Conservation (phyloP, 176 grass and related monocot genomes). For the maize (Zea mays) region DNA sequence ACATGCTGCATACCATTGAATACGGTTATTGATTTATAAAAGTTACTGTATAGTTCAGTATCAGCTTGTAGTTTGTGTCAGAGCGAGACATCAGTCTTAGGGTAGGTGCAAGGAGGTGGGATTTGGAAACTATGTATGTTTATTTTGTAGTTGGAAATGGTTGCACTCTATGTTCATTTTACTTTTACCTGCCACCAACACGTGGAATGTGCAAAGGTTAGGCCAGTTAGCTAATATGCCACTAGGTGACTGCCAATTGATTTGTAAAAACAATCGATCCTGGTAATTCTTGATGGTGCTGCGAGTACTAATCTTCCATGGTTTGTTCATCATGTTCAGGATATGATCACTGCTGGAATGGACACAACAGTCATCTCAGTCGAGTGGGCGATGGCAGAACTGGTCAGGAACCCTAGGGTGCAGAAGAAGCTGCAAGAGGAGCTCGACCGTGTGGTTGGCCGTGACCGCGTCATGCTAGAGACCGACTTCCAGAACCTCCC, state of each 20-base stretch:
- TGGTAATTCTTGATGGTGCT: background rate
- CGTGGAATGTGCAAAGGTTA: slow-evolving; percentile 12
- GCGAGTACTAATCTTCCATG: slow-evolving; percentile 8
- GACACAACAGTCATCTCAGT: slow-evolving; percentile 71
- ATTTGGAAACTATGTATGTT: slow-evolving; percentile 33
- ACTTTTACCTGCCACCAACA: slow-evolving; percentile 34
- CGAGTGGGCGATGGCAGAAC: slow-evolving; percentile 71
- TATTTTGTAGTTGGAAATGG: slow-evolving; percentile 27
- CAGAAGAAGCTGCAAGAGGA: slow-evolving; percentile 70
- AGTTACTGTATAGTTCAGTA: background rate
- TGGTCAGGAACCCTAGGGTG: slow-evolving; percentile 60
- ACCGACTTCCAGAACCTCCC: slow-evolving; percentile 61
- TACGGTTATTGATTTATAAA: slow-evolving; percentile 8
- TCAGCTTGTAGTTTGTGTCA: slow-evolving; percentile 14
- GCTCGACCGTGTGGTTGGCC: slow-evolving; percentile 50
- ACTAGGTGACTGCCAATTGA: slow-evolving; percentile 11
- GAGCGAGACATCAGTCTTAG: slow-evolving; percentile 31
- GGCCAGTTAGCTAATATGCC: background rate
- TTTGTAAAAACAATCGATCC: slow-evolving; percentile 17
- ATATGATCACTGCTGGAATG: slow-evolving; percentile 74
- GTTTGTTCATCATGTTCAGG: slow-evolving; percentile 35
- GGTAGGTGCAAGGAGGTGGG: slow-evolving; percentile 38
- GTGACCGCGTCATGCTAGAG: slow-evolving; percentile 51
- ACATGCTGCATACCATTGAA: slow-evolving; percentile 3
- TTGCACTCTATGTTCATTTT: slow-evolving; percentile 31